These are phyloP conservation scores for Scalesia atractyloides DNA, from an alignment of 129 eudicot species.

Conservation along the genomic window DNA sequence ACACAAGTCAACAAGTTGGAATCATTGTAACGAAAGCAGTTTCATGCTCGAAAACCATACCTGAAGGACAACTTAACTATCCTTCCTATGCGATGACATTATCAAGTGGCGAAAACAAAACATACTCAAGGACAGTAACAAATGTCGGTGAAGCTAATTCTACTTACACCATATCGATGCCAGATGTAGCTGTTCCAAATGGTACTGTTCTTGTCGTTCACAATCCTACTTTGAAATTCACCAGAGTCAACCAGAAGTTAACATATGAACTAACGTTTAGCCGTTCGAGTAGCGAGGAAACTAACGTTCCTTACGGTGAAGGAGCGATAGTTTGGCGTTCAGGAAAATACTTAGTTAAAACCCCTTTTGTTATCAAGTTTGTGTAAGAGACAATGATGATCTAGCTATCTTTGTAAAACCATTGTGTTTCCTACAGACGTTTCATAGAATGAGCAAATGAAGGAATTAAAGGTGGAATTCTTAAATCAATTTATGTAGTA, in stretches of 20 bases:
- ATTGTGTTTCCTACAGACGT: no score
- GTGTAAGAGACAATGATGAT: neutral
- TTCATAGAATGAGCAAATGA: no score
- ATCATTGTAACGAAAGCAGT: constrained; percentile 27
- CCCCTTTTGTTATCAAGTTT: constrained; percentile 38
- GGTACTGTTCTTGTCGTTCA: constrained; percentile 27
- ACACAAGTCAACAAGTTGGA: constrained; percentile 38
- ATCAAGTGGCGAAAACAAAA: constrained; percentile 23
- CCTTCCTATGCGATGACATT: constrained; percentile 41
- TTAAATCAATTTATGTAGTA: no score
- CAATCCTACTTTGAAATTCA: constrained; percentile 20
- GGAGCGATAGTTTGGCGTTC: constrained; percentile 41
- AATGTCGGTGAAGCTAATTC: constrained; percentile 54
- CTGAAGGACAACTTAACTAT: constrained; percentile 51
- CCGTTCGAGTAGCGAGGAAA: neutral
- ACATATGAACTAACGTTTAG: constrained; percentile 35
- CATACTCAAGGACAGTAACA: constrained; percentile 50
- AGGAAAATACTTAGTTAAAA: constrained; percentile 36
- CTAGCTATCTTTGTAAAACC: no score
- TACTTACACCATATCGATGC: constrained; percentile 19
- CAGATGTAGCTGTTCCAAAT: constrained; percentile 9
- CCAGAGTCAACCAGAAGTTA: constrained; percentile 35
- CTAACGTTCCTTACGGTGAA: constrained; percentile 18
- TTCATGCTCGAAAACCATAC: constrained; percentile 31
- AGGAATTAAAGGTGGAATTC: no score